Base-by-base conservation (phyloP, 495 filamentous ascomycete species). In the Trypethelium eluteriae region DNA sequence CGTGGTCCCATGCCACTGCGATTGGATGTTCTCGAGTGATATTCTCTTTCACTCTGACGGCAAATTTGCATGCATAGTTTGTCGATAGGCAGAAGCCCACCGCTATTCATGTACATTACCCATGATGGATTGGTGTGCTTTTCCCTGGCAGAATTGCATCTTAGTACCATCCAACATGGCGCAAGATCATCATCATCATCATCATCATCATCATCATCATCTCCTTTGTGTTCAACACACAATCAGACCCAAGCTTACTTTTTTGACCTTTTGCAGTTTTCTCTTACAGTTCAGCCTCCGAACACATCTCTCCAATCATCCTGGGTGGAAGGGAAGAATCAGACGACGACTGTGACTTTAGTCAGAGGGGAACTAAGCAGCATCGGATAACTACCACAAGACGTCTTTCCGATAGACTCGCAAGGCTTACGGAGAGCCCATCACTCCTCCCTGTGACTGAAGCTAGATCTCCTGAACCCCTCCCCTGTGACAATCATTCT, bases 271-370 rank as follows among this genome's bases (percentile, higher is more conserved):
- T 41, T 61, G 38, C 67, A 78, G 77, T 71, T 68, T 74, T 77
- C 38, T 74, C 75, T 34, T 76, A 77, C 62, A 75, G 70, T 32
- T 64, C 66, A 59, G 67, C 77, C 16, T 66, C 75, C 4, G 75
- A 77, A 59, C 67, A 70, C n/a, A 75, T 76, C 7, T 76, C 76
- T 18, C 76, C 77, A 12, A 64, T 74, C 44, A 72, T 77, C 49
- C 64, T 68, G 14, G 75, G 73, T n/a, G 73, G 71, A 34, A 69
- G 73, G 46, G 78, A 76, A 64, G 69, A 75, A 6, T 14, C 70
- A n/a, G 74, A 78, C 38, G 71, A 75, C 25, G 72, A 74, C 39
- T 64, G 73, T 5, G 76, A 62, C 34, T 36, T 50, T n/a, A 16
- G 41, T 25, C 39, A 39, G 11, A 53, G 47, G 25, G 64, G 64